Evolutionary conservation across 1,284 basidiomycete genomes (phyloP), one percentile per base, ranked within the genome.

Genomic region (Austropuccinia psidii): DNA sequence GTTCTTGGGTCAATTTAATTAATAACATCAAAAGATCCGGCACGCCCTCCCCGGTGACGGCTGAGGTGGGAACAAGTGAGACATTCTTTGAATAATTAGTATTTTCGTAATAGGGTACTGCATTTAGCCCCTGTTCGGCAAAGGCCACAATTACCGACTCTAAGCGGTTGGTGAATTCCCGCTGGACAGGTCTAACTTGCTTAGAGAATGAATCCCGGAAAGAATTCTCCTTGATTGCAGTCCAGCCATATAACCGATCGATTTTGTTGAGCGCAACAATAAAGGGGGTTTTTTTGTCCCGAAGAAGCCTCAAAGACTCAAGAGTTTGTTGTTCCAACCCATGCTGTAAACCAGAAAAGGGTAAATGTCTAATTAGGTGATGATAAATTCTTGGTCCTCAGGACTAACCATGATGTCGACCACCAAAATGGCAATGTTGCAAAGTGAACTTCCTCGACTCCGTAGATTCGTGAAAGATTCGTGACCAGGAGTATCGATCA

Each of bases 11-110:
- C 73, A 99, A 86, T 81, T 96, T 94, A 82, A 98, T 87, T 80
- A 99, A 88, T 41, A 99, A 86, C 88, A 94, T 92, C 81, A 99
- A 93, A 91, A 99, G 93, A 83, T 99, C 96, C n/a, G 96, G 96
- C 29, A 99, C 87, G 83, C 96, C 96, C 83, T 99, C 96, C 76
- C 96, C 96, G 0, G 95, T 97, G 81, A 95, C 88, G 35, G 96
- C 96, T 72, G 95, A 98, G 6, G 96, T 98, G 39, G 96, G 96
- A 19, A 99, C 95, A 54, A 99, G 85, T 11, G 93, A 97, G 76
- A 99, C 94, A 79, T 94, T 93, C 75, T 90, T 87, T 65, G 89
- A 91, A 77, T 97, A 90, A 83, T 87, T 93, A 84, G 93, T 96
- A 88, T 99, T 99, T 73, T 97, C 90, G 83, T 97, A 98, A 85